Conservation (phyloP, 2,329 filamentous ascomycete species). For the Penicillium sp. region DNA sequence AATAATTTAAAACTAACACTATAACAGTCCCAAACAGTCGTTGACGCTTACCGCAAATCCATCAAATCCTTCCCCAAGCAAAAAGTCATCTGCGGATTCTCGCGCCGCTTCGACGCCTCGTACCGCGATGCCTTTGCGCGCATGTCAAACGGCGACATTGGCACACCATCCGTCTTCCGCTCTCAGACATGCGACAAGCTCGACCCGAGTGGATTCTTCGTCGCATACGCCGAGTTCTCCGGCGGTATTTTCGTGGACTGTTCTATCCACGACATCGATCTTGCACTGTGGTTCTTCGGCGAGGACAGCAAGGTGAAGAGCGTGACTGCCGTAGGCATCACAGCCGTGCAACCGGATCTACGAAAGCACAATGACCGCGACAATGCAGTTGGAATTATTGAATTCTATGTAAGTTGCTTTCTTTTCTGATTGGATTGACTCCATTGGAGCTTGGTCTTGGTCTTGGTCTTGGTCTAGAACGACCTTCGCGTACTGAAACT, state of each 20-base stretch:
- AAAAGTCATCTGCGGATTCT: conserved; percentile 66
- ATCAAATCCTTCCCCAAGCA: conserved; percentile 50
- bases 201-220: conserved; percentile 64
- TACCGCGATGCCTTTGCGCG: conserved; percentile 60
- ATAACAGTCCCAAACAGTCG: conserved; percentile 57
- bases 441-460: too few relatives aligned
- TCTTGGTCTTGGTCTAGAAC: background rate
- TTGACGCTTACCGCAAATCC: conserved; percentile 51
- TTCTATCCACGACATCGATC: conserved; percentile 67
- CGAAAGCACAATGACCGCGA: conserved; percentile 58
- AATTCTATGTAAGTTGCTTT: conserved; percentile 50
- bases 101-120: conserved; percentile 63
- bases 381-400: conserved; percentile 62
- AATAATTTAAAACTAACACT: too few relatives aligned
- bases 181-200: conserved; percentile 66
- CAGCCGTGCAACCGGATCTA: conserved; percentile 57
- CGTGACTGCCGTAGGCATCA: conserved; percentile 56
- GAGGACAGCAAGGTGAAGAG: conserved; percentile 54
- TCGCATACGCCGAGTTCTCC: conserved; percentile 62
- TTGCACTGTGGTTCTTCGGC: conserved; percentile 62
- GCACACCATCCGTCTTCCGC: conserved; percentile 59
- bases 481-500: background rate
- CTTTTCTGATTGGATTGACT: too few relatives aligned
- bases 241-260: conserved; percentile 70
- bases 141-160: conserved; percentile 56